Evolutionary conservation across 2,329 filamentous ascomycete species (phyloP).

Genomic region (Pseudocercospora pini-densiflorae): DNA sequence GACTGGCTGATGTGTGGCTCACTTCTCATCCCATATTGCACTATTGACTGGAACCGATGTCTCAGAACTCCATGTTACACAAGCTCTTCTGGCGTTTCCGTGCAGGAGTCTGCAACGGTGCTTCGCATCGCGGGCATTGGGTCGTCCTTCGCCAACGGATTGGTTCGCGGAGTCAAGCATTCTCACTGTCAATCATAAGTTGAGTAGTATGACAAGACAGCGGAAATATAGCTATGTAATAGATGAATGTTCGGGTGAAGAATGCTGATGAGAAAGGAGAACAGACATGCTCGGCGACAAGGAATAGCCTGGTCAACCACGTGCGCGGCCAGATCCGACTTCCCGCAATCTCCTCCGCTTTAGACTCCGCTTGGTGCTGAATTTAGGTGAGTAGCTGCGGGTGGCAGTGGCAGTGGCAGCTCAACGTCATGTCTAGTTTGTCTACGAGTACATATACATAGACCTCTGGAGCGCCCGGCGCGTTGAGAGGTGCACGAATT

Average conservation of each 20-base stretch:
- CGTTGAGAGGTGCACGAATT: not conserved
- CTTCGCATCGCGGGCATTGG: not conserved
- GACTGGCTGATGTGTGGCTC: not conserved
- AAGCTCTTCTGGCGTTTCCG: not conserved
- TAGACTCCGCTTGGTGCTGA: not conserved
- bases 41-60: not conserved
- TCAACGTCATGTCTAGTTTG: slow-evolving; percentile 4
- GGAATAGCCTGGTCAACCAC: not conserved
- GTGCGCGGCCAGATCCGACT: not conserved
- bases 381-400: not conserved
- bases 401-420: not conserved
- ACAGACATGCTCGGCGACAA: not conserved
- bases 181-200: not conserved
- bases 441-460: not conserved
- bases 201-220: not conserved
- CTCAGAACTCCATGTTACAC: not conserved
- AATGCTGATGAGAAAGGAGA: not conserved
- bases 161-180: not conserved
- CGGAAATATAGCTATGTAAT: not conserved
- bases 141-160: not conserved
- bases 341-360: not conserved
- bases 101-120: not conserved
- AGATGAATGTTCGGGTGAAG: not conserved
- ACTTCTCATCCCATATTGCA: not conserved
- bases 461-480: not conserved